phyloP scores from a whole-genome alignment of 495 filamentous ascomycete species.

The Penicillium odoratum region DNA sequence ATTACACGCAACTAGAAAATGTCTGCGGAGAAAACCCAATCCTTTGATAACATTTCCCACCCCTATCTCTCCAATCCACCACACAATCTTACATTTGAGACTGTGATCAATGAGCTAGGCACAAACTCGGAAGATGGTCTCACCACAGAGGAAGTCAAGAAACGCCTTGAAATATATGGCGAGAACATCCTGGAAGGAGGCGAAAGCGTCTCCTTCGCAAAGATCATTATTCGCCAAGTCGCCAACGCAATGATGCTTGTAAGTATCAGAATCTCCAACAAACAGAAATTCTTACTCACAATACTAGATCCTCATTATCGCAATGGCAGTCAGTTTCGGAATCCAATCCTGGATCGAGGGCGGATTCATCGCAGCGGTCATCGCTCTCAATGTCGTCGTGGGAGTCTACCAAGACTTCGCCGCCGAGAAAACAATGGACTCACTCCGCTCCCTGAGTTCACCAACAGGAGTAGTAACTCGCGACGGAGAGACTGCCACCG shows the following conservation, averaged over 20 bases:
- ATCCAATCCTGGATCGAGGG: slow-evolving; percentile 72
- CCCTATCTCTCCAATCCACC: slow-evolving; percentile 56
- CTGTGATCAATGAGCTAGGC: slow-evolving; percentile 57
- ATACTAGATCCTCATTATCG: slow-evolving; percentile 60
- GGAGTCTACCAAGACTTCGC: slow-evolving; percentile 72
- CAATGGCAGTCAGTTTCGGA: slow-evolving; percentile 69
- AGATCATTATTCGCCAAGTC: slow-evolving; percentile 61
- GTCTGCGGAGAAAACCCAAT: slow-evolving; percentile 41
- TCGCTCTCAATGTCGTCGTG: slow-evolving; percentile 65
- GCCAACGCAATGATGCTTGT: slow-evolving; percentile 70
- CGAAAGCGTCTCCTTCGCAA: slow-evolving; percentile 54
- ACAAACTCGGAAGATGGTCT: slow-evolving; percentile 64
- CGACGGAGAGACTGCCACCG: slow-evolving; percentile 49
- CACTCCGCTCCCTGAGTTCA: slow-evolving; percentile 60
- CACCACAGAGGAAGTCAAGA: slow-evolving; percentile 52
- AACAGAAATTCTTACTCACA: slow-evolving; percentile 6
- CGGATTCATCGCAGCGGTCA: slow-evolving; percentile 64
- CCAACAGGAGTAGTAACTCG: slow-evolving; percentile 61
- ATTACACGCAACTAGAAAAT: slow-evolving; percentile 17
- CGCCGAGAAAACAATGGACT: slow-evolving; percentile 77
- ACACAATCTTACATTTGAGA: slow-evolving; percentile 57
- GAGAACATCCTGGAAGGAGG: slow-evolving; percentile 62
- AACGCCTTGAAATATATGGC: slow-evolving; percentile 57
- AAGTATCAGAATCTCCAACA: slow-evolving; percentile 9
- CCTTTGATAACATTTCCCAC: slow-evolving; percentile 29